Evolutionary conservation across 306 rosid species (phyloP), one percentile per base, ranked within the genome.

Genomic region (Acacia confusa): DNA sequence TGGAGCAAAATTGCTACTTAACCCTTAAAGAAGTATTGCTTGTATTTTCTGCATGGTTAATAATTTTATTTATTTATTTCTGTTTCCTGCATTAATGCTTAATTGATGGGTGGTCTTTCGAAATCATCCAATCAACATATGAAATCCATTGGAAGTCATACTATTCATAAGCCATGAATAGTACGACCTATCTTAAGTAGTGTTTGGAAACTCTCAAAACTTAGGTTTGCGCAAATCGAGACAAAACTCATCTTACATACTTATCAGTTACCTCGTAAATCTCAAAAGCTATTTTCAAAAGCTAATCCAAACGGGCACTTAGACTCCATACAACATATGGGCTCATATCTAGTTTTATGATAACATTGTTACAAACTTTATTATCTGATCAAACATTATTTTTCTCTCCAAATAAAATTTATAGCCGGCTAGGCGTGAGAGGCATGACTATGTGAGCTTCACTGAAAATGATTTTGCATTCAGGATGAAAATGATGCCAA

Each of bases 401-500:
- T 81, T 64, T 78, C 58, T 67, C 74, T 63, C 28, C 55, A 77
- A 73, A 84, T 72, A 71, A 66, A 70, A 48, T 71, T 48, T 24
- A 50, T 32, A 27, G 44, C 15, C 65, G 16, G 60, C 76, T 47
- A 38, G 60, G 44, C 75, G 28, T 84, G 78, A 76, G 61, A 77
- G 67, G 44, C 32, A 63, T n/a, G 74, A 69, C 32, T 7, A 7
- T 40, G 14, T 67, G 48, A 24, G 50, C 47, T 63, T 38, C 72
- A 72, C 84, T 84, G 82, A 85, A 81, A 82, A 55, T 85, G 75
- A 15, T 72, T 83, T 84, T 72, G 76, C 75, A 58, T 84, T 77
- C 86, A 95, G 99, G 92, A 86, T 40, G 93, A 87, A 79, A 66
- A 38, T 76, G 87, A 91, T 71, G 70, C 87, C 81, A 89, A 85